Conservation (phyloP, 176 grass and related monocot species). For the Avena eriantha region DNA sequence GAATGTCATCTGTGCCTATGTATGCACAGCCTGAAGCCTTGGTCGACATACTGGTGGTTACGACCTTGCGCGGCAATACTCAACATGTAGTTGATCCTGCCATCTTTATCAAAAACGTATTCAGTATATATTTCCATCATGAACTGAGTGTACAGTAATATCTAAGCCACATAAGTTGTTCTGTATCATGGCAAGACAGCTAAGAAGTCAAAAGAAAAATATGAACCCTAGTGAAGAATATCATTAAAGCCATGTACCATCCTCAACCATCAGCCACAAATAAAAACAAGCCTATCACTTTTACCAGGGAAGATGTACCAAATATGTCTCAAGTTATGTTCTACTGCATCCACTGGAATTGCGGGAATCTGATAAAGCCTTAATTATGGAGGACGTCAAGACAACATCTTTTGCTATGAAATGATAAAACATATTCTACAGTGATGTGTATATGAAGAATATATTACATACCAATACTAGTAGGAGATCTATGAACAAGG, state of each 20-base stretch:
- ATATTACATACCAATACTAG: not conserved
- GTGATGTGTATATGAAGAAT: not conserved
- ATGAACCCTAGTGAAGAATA: not conserved
- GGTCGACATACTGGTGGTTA: constrained; percentile 46
- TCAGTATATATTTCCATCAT: constrained; percentile 28
- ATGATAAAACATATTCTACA: not conserved
- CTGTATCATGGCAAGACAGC: not conserved
- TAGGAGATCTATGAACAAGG: too few relatives aligned
- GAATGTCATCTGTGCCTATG: too few relatives aligned
- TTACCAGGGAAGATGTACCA: not conserved
- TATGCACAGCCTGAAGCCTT: constrained; percentile 39
- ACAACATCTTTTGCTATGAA: constrained; percentile 7
- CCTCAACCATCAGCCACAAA: not conserved
- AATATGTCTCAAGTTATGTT: not conserved
- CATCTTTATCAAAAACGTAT: constrained; percentile 22
- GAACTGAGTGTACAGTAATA: constrained; percentile 29
- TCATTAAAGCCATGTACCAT: not conserved
- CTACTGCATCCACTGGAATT: not conserved
- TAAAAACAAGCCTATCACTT: not conserved
- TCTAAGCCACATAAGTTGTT: constrained; percentile 5
- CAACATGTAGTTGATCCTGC: constrained; percentile 35
- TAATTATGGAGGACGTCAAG: not conserved
- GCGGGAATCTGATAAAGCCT: not conserved
- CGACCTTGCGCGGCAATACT: constrained; percentile 35
- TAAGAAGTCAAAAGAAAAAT: not conserved